These are phyloP conservation scores for Mrakiaceae sp. DNA, from an alignment of 1,284 basidiomycete species.

Conservation along the genomic window DNA sequence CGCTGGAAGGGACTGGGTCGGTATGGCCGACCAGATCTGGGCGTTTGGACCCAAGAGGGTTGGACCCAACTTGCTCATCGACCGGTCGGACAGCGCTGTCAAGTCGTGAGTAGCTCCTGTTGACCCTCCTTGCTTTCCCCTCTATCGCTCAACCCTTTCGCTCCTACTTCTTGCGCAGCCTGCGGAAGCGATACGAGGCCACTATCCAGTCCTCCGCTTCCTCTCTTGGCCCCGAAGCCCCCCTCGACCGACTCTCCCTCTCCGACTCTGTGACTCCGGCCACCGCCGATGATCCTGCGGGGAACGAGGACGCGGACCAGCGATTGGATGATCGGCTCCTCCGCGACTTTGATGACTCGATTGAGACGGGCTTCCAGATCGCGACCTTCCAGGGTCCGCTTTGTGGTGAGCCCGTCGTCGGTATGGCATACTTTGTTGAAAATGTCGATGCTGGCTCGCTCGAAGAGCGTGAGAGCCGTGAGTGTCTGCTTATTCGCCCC, in stretches of 20 bases:
- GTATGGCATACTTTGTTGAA: slow-evolving; percentile 85
- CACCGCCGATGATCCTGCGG: slow-evolving; percentile 12
- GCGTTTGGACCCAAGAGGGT: slow-evolving; percentile 81
- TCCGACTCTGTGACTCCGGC: background rate
- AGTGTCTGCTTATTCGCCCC: slow-evolving; percentile 21
- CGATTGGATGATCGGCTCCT: slow-evolving; percentile 28
- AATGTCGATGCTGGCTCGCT: slow-evolving; percentile 51
- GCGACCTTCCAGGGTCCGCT: slow-evolving; percentile 88
- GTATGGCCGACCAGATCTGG: slow-evolving; percentile 65
- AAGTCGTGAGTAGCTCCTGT: slow-evolving; percentile 30
- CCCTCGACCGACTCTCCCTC: background rate
- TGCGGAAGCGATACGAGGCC: slow-evolving; percentile 13
- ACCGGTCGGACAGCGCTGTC: slow-evolving; percentile 36
- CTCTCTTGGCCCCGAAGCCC: background rate
- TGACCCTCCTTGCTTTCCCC: background rate
- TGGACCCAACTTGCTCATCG: slow-evolving; percentile 79
- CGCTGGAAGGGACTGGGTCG: slow-evolving; percentile 70
- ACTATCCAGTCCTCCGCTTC: background rate
- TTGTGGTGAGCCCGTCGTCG: slow-evolving; percentile 90
- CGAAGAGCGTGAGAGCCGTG: slow-evolving; percentile 51
- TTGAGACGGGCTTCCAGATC: slow-evolving; percentile 92
- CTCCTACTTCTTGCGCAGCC: slow-evolving; percentile 8
- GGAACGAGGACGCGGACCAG: slow-evolving; percentile 23
- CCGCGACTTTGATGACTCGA: slow-evolving; percentile 61
- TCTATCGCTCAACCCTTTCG: background rate